Percentiles rank a stretch among this genome's conserved stretches.
phyloP scores from a whole-genome alignment of 2,329 filamentous ascomycete species.

The Biscogniauxia sp. region DNA sequence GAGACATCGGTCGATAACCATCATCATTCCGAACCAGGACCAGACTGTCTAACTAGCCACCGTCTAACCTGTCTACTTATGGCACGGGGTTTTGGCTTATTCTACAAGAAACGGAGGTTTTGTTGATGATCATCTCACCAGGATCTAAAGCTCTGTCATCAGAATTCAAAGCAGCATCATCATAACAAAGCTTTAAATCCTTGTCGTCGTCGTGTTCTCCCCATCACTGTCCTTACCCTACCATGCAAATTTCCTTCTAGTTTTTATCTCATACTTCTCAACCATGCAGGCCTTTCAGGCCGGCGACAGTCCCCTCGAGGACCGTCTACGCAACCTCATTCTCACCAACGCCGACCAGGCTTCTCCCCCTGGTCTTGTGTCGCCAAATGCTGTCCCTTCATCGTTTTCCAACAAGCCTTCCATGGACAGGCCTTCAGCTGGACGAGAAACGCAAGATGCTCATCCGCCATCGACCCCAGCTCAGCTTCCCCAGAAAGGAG shows the following conservation, averaged over 20 bases:
- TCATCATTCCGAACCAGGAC: not conserved
- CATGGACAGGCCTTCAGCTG: constrained; percentile 2
- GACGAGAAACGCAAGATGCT: constrained; percentile 3
- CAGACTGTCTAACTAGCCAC: not conserved
- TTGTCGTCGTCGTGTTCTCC: not conserved
- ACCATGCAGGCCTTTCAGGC: constrained; percentile 22
- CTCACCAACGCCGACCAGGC: constrained; percentile 45
- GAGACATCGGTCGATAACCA: not conserved
- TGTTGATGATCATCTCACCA: not conserved
- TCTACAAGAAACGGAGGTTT: not conserved
- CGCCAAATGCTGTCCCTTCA: constrained; percentile 14
- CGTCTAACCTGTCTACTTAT: not conserved
- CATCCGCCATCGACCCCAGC: constrained; percentile 1
- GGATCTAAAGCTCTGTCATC: not conserved
- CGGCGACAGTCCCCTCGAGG: constrained; percentile 43
- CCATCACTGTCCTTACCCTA: not conserved
- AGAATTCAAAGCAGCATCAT: not conserved
- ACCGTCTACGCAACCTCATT: constrained; percentile 58
- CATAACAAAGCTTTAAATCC: no score
- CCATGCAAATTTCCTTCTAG: constrained; percentile 1
- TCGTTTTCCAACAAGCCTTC: constrained; percentile 9
- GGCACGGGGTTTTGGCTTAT: not conserved
- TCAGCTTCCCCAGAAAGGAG: constrained; percentile 27
- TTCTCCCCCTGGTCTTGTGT: constrained; percentile 12
- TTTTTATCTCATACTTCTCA: constrained; percentile 12